A percentile compares a stretch with the other conserved stretches of the same genome.
phyloP scores from a whole-genome alignment of 2,329 filamentous ascomycete genomes.

The Microdochium bolleyi region DNA sequence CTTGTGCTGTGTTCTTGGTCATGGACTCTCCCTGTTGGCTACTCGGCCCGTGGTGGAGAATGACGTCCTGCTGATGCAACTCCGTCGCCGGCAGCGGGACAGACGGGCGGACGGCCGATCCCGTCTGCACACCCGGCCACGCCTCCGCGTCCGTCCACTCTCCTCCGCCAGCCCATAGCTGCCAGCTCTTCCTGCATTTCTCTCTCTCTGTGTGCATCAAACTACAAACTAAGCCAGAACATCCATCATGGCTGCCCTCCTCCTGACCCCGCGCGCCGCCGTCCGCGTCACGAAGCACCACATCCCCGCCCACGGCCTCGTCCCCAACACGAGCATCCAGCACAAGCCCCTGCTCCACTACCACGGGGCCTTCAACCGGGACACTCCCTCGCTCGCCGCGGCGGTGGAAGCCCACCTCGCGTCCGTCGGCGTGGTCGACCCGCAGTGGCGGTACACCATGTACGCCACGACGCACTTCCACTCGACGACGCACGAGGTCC shows the following conservation, averaged over 20 bases:
- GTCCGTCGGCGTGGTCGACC: constrained; percentile 43
- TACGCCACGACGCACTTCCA: constrained; percentile 60
- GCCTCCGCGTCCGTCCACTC: no score
- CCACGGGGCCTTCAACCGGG: constrained; percentile 43
- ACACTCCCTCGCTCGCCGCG: constrained; percentile 22
- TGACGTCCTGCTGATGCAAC: no score
- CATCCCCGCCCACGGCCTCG: constrained; percentile 46
- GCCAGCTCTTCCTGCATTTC: no score
- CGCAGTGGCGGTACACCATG: constrained; percentile 65
- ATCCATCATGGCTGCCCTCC: background rate
- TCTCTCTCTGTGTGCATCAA: no score
- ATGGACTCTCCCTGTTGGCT: no score
- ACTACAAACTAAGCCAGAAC: background rate
- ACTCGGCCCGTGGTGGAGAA: no score
- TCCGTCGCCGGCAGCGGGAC: no score
- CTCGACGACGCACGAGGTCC: constrained; percentile 58
- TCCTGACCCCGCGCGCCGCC: constrained; percentile 32
- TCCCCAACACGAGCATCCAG: constrained; percentile 59
- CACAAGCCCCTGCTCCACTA: constrained; percentile 59
- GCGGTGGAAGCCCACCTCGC: constrained; percentile 48
- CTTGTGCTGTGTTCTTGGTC: no score
- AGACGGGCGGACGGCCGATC: no score
- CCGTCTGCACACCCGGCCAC: no score
- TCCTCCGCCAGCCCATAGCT: no score
- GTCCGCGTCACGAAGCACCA: constrained; percentile 49